Evolutionary conservation across 2,329 filamentous ascomycete genomes (phyloP), one percentile per base, ranked within the genome.

Genomic region (Colletotrichum limetticola): DNA sequence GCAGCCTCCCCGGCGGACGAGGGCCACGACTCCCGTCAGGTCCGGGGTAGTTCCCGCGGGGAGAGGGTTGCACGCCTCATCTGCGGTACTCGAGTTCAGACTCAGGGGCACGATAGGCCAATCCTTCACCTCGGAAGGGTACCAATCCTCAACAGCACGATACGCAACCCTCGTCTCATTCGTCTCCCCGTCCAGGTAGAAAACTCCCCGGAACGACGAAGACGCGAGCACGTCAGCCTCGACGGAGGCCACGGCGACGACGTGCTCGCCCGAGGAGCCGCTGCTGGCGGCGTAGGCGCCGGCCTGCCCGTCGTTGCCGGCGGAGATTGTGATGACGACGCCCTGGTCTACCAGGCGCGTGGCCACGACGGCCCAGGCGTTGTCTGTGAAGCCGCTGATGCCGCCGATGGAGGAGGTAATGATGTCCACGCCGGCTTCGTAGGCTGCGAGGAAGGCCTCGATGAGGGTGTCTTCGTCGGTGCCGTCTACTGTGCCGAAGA

Each of bases 181-280:
- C 16, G 63, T 55, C 14, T 30, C 30, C 0, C 60, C 63, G 12
- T 58, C 59, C 8, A 62, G 37, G 7, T 12, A 64, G 52, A 74
- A 66, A 1, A 60, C 62, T 11, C 66, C 67, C 26, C 42, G 35
- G 74, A 75, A 75, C 3, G 72, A 66, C 14, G 59, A 57, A 1
- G 65, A 60, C 1, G 69, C 68, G 24, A 74, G 37, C 0, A 75
- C 68, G 16, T 74, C 75, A 1, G 79, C 74, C 16, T 83, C 78
- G 55, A 86, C 79, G 0, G 86, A 85, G 12, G 85, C 86, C 46
- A 87, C 81, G 3, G 85, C 82, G 16, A 84, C 82, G 11, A 85
- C 83, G 7, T 82, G 79, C 62, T 80, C 81, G 12, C 85, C 86
- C 4, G 82, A 80, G 11, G 84, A 80, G 4, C 83, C 83, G 28